phyloP scores from a whole-genome alignment of 768 basidiomycete genomes.

The Boletus reticuloceps region DNA sequence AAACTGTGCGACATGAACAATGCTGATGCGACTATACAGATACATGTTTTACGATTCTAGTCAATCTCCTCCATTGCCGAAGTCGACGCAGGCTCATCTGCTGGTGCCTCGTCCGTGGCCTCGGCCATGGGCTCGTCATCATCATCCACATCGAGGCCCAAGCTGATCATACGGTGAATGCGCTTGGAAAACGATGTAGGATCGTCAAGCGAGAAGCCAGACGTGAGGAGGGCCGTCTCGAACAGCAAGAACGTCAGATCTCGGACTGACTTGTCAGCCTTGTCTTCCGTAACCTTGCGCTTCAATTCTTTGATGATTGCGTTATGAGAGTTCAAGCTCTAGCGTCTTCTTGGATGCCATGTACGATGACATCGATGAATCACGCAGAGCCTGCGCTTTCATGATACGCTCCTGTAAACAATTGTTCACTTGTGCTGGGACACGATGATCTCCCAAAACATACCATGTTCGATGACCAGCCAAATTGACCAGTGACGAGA shows the following conservation, averaged over 20 bases:
- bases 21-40: constrained; percentile 31
- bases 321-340: constrained; percentile 90
- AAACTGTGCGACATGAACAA: constrained; percentile 15
- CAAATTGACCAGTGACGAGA: constrained; percentile 97
- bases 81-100: constrained; percentile 60
- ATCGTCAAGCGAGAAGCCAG: constrained; percentile 94
- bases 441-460: constrained; percentile 16
- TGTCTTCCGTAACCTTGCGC: constrained; percentile 94
- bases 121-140: constrained; percentile 51
- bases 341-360: constrained; percentile 99
- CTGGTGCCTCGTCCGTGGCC: constrained; percentile 45
- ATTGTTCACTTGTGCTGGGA: background rate
- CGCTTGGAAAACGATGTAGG: constrained; percentile 94
- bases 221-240: constrained; percentile 95
- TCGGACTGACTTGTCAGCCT: constrained; percentile 97
- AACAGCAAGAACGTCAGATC: constrained; percentile 95
- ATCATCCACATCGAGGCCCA: constrained; percentile 88
- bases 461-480: constrained; percentile 99
- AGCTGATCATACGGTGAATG: constrained; percentile 94
- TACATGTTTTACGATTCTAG: constrained; percentile 36
- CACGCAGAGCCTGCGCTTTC: constrained; percentile 97
- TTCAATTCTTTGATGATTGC: constrained; percentile 95
- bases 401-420: constrained; percentile 83
- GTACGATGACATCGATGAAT: constrained; percentile 97
- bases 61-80: constrained; percentile 99